These are phyloP conservation scores for Pelargonium fulgidum DNA, from an alignment of 441 rosid genomes.

Conservation along the genomic window DNA sequence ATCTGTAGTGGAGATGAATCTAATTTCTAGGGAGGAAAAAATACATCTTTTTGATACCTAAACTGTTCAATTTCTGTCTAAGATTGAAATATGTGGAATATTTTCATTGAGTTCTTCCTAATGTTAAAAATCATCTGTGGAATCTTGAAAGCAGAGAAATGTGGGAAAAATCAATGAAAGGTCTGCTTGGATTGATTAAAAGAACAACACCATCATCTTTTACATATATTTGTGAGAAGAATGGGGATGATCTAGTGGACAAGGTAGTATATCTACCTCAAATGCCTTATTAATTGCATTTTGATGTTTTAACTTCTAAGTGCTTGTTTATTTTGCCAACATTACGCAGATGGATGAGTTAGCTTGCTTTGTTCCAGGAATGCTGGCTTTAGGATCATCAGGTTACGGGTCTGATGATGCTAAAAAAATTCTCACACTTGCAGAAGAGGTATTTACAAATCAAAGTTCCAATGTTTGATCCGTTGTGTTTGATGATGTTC, in stretches of 20 bases:
- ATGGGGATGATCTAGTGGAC: conserved; percentile 49
- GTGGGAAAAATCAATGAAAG: conserved; percentile 99
- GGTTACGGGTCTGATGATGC: conserved; percentile 70
- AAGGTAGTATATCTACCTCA: conserved; percentile 46
- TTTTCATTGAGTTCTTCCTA: conserved; percentile 8
- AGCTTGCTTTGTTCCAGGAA: conserved; percentile 99
- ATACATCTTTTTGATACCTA: background rate
- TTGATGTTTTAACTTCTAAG: conserved; percentile 1
- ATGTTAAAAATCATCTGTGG: conserved; percentile 17
- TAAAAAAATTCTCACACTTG: conserved; percentile 64
- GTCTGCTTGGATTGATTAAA: conserved; percentile 69
- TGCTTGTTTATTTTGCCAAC: conserved; percentile 16
- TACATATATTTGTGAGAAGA: conserved; percentile 85
- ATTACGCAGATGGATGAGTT: conserved; percentile 89
- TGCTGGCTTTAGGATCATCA: conserved; percentile 92
- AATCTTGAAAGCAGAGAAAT: conserved; percentile 58
- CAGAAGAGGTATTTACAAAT: conserved; percentile 64
- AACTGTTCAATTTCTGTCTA: background rate
- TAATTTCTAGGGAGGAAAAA: background rate
- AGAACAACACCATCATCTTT: conserved; percentile 77
- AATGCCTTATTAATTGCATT: conserved; percentile 10
- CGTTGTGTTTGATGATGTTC: too few species aligned
- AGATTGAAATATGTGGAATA: background rate
- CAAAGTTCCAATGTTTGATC: too few species aligned
- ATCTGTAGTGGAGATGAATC: conserved; percentile 2